A percentile compares a stretch with the other conserved stretches of the same genome.
These are phyloP conservation scores for Arabis hirsuta DNA, from an alignment of 345 rosid genomes.

Conservation along the genomic window DNA sequence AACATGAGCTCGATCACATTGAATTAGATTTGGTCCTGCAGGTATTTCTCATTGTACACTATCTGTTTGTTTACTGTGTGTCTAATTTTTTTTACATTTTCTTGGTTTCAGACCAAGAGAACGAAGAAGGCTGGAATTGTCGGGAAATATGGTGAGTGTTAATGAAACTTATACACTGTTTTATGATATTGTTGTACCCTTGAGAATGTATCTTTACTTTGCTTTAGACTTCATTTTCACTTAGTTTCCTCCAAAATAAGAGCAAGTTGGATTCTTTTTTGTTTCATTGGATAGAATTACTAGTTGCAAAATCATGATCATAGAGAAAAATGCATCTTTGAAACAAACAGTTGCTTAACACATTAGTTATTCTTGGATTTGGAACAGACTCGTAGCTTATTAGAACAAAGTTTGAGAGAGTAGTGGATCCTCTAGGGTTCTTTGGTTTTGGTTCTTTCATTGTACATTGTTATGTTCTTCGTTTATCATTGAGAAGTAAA, in stretches of 20 bases:
- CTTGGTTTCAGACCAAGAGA: conserved; percentile 53
- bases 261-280: no score
- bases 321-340: background rate
- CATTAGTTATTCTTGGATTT: background rate
- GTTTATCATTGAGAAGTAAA: no score
- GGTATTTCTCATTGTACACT: no score
- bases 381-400: background rate
- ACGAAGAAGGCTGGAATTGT: conserved; percentile 71
- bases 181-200: background rate
- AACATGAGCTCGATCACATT: background rate
- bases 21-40: background rate
- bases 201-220: no score
- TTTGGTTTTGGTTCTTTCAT: background rate
- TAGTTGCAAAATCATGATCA: no score
- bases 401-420: background rate
- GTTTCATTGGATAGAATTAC: no score
- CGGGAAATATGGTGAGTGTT: conserved; percentile 59
- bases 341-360: no score
- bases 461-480: background rate
- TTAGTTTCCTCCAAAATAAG: no score
- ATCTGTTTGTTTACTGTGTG: background rate
- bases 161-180: background rate
- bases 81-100: background rate
- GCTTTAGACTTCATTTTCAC: no score
- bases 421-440: background rate